A percentile compares a stretch with the other conserved stretches of the same genome.
Conservation (phyloP, 2,329 filamentous ascomycete genomes). For the Penicillium sp. region DNA sequence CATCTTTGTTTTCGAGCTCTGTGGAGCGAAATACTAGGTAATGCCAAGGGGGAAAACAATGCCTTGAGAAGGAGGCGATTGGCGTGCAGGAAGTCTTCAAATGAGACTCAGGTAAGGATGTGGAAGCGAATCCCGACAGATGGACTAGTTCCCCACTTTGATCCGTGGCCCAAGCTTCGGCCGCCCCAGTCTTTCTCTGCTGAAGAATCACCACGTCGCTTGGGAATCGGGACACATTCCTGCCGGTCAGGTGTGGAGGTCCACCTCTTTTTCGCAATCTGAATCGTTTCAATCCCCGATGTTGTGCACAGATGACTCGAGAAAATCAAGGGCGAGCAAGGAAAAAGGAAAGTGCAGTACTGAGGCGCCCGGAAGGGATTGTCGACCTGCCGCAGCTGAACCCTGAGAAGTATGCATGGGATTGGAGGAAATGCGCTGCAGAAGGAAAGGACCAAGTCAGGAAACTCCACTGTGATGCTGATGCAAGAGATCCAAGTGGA, state of each 20-base stretch:
- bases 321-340: not conserved
- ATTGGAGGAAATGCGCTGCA: conserved; percentile 5
- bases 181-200: not conserved
- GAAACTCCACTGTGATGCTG: conserved; percentile 1
- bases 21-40: not conserved
- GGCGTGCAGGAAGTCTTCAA: conserved; percentile 5
- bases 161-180: conserved; percentile 5
- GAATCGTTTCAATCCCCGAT: not conserved
- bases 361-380: not conserved
- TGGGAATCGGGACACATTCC: not conserved
- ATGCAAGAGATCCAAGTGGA: conserved; percentile 13
- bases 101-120: conserved; percentile 7
- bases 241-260: not conserved
- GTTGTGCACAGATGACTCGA: not conserved
- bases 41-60: conserved; percentile 17
- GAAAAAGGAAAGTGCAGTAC: not conserved
- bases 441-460: not conserved
- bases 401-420: not conserved
- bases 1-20: not conserved
- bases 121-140: conserved; percentile 6
- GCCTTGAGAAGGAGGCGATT: conserved; percentile 12
- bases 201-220: not conserved
- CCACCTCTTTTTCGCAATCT: not conserved
- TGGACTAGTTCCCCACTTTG: conserved; percentile 3
- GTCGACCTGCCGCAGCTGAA: conserved; percentile 1